Percentiles rank a stretch among this genome's conserved stretches.
Evolutionary conservation across 1,139 yeast genomes (phyloP).

Genomic region (Blastobotrys arbuscula): DNA sequence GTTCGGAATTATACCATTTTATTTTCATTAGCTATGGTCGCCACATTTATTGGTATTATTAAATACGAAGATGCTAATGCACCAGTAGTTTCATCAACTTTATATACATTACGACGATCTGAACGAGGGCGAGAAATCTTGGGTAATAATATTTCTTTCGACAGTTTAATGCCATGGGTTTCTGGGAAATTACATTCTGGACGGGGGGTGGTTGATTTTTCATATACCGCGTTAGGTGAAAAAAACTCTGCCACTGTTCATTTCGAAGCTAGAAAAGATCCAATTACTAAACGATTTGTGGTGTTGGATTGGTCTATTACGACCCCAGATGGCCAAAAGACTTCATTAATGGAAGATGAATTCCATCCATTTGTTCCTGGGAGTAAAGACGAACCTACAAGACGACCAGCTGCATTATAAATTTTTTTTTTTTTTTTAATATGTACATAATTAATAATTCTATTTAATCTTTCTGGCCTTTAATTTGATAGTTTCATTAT

Average conservation of each 20-base stretch:
- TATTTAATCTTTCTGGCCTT: conserved; percentile 92
- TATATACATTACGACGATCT: conserved; percentile 79
- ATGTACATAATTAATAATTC: conserved; percentile 11
- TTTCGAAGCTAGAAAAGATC: conserved; percentile 33
- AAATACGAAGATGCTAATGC: conserved; percentile 89
- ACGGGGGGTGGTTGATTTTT: conserved; percentile 70
- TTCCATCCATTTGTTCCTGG: conserved; percentile 34
- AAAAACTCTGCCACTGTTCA: conserved; percentile 32
- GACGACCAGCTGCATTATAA: conserved; percentile 14
- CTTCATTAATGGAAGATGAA: conserved; percentile 33
- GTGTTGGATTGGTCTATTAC: conserved; percentile 36
- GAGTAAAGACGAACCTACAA: conserved; percentile 31
- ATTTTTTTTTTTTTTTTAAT: conserved; percentile 7
- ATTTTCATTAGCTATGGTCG: conserved; percentile 60
- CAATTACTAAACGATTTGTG: conserved; percentile 27
- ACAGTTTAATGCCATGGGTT: conserved; percentile 80
- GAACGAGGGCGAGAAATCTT: conserved; percentile 55
- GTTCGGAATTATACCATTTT: conserved; percentile 51
- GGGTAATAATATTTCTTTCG: conserved; percentile 72
- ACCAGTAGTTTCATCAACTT: conserved; percentile 81
- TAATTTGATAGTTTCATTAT: conserved; percentile 82
- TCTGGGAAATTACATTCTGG: conserved; percentile 79
- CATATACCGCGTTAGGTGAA: conserved; percentile 62
- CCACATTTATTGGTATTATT: conserved; percentile 66
- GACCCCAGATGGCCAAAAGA: conserved; percentile 26